Conservation (phyloP, 495 filamentous ascomycete species). For the Aspergillus kassunensis region DNA sequence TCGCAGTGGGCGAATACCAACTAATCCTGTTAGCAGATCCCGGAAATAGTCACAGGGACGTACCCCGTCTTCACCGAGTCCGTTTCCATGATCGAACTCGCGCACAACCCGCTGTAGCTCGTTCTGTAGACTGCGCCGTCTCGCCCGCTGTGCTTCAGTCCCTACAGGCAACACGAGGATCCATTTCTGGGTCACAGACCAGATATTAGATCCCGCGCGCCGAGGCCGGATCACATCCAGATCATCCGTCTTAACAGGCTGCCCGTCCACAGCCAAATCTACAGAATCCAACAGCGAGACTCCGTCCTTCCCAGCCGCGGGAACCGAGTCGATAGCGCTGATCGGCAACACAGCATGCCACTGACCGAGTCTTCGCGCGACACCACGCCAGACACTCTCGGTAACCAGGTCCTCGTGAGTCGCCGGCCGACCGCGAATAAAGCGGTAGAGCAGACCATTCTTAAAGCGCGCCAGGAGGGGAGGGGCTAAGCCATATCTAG, state of each 20-base stretch:
- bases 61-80: conserved; percentile 69
- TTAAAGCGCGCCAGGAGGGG: conserved; percentile 86
- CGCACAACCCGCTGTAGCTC: conserved; percentile 68
- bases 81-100: conserved; percentile 68
- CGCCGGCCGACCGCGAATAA: conserved; percentile 75
- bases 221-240: conserved; percentile 56
- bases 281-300: conserved; percentile 13
- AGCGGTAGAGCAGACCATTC: conserved; percentile 94
- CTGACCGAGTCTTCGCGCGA: conserved; percentile 77
- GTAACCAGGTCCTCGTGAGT: conserved; percentile 72
- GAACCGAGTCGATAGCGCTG: conserved; percentile 1
- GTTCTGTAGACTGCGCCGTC: conserved; percentile 63
- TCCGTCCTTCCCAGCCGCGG: conserved; percentile 17
- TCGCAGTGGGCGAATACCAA: conserved; percentile 95
- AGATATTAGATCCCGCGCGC: conserved; percentile 72
- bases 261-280: conserved; percentile 31
- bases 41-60: conserved; percentile 25
- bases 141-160: conserved; percentile 60
- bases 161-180: conserved; percentile 74
- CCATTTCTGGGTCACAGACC: conserved; percentile 96
- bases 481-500: conserved; percentile 76
- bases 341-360: conserved; percentile 80
- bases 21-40: conserved; percentile 34
- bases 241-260: conserved; percentile 20
- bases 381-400: conserved; percentile 70